phyloP scores from a whole-genome alignment of 495 filamentous ascomycete species.

The Halenospora varia region DNA sequence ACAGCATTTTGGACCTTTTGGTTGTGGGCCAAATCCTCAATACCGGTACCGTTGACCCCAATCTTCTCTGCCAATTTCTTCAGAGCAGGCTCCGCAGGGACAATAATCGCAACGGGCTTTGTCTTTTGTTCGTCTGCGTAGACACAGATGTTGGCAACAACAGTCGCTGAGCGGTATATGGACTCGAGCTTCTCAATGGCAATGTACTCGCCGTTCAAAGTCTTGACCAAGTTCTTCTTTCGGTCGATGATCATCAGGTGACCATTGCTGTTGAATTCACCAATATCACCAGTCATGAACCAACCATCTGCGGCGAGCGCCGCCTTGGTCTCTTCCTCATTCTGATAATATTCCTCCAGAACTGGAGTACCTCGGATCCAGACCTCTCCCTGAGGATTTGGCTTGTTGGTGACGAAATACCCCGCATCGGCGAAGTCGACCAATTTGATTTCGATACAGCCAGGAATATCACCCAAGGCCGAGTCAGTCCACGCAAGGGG shows the following conservation, averaged over 20 bases:
- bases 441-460: slow-evolving; percentile 83
- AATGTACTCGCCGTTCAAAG: slow-evolving; percentile 93
- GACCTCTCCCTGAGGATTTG: slow-evolving; percentile 88
- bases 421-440: slow-evolving; percentile 95
- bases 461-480: slow-evolving; percentile 78
- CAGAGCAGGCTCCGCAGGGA: slow-evolving; percentile 78
- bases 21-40: slow-evolving; percentile 81
- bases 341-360: slow-evolving; percentile 69
- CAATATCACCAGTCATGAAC: slow-evolving; percentile 96
- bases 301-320: slow-evolving; percentile 75
- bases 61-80: slow-evolving; percentile 77
- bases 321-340: slow-evolving; percentile 78
- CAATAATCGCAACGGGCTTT: slow-evolving; percentile 92
- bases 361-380: slow-evolving; percentile 84
- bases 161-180: slow-evolving; percentile 77
- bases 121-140: slow-evolving; percentile 76
- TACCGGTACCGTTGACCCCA: slow-evolving; percentile 60
- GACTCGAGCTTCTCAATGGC: slow-evolving; percentile 98
- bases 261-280: slow-evolving; percentile 79
- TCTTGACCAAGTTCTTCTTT: slow-evolving; percentile 99
- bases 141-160: slow-evolving; percentile 94
- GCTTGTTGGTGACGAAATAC: slow-evolving; percentile 80
- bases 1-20: slow-evolving; percentile 75
- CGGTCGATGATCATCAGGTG: slow-evolving; percentile 88
- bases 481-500: slow-evolving; percentile 84